Evolutionary conservation across 768 basidiomycete species (phyloP).

Genomic region (Russula lepida): DNA sequence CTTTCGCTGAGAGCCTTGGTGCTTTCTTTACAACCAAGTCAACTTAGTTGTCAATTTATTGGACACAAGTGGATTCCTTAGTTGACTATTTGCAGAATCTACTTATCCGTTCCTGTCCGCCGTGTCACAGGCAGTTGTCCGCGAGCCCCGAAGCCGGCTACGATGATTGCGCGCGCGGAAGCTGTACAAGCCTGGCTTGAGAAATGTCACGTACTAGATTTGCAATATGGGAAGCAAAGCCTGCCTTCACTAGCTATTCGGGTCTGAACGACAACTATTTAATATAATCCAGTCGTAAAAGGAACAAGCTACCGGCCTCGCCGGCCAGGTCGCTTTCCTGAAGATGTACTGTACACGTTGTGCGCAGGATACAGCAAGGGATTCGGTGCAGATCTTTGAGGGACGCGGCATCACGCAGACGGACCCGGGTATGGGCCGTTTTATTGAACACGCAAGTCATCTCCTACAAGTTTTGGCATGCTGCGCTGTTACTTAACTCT

Average conservation of each 20-base stretch:
- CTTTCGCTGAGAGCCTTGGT: no score
- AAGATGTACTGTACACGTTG: slow-evolving; percentile 70
- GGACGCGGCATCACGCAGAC: slow-evolving; percentile 78
- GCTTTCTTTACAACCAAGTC: no score
- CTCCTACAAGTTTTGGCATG: background rate
- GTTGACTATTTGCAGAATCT: no score
- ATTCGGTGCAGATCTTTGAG: slow-evolving; percentile 81
- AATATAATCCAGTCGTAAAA: slow-evolving; percentile 43
- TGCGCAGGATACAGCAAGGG: slow-evolving; percentile 70
- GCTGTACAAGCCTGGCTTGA: slow-evolving; percentile 79
- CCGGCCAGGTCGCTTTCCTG: slow-evolving; percentile 73
- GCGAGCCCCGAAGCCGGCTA: slow-evolving; percentile 81
- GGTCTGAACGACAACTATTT: slow-evolving; percentile 17
- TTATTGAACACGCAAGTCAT: slow-evolving; percentile 56
- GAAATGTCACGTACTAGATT: slow-evolving; percentile 82
- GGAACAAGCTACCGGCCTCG: slow-evolving; percentile 65
- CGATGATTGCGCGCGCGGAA: slow-evolving; percentile 81
- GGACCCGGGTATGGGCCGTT: slow-evolving; percentile 77
- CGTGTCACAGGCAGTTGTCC: slow-evolving; percentile 82
- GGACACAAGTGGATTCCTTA: no score
- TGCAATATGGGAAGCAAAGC: slow-evolving; percentile 53
- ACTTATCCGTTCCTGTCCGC: no score
- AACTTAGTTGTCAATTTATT: no score
- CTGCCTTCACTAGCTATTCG: background rate
- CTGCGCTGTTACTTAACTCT: background rate